Conservation (phyloP, 192 early-diverging fungal species). For the Coemansia guatemalensis region DNA sequence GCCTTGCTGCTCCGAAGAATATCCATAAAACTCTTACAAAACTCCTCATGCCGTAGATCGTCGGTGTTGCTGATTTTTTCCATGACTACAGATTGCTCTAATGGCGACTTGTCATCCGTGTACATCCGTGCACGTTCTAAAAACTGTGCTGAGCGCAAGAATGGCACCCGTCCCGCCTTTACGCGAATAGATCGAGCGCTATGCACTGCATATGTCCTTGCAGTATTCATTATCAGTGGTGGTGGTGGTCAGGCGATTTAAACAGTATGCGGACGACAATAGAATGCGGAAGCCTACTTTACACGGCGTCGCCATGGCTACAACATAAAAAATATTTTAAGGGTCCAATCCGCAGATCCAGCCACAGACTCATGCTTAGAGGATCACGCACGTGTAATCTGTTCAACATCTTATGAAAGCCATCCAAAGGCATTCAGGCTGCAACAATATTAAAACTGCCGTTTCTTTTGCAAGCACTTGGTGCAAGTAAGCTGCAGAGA, state of each 20-base stretch:
- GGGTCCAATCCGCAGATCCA: background rate
- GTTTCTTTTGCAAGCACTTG: background rate
- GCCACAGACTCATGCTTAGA: background rate
- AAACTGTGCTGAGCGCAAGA: background rate
- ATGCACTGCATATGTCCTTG: background rate
- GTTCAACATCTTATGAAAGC: background rate
- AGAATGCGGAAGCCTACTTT: background rate
- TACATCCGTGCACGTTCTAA: background rate
- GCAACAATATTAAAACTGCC: background rate
- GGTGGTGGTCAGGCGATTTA: background rate
- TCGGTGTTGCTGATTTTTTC: background rate
- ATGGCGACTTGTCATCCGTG: background rate
- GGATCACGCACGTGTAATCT: background rate
- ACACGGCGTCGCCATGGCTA: background rate
- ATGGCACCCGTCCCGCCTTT: background rate
- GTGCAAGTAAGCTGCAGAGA: background rate
- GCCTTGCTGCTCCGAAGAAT: conserved; percentile 2
- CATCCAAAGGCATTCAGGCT: too few relatives aligned
- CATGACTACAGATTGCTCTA: background rate
- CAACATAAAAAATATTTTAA: background rate
- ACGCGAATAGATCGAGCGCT: background rate
- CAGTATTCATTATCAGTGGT: background rate
- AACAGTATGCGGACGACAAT: background rate
- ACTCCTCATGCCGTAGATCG: conserved; percentile 19
- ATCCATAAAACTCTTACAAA: conserved; percentile 16